These are phyloP conservation scores for Pseudocercospora vitis DNA, from an alignment of 2,329 filamentous ascomycete genomes.

Conservation along the genomic window DNA sequence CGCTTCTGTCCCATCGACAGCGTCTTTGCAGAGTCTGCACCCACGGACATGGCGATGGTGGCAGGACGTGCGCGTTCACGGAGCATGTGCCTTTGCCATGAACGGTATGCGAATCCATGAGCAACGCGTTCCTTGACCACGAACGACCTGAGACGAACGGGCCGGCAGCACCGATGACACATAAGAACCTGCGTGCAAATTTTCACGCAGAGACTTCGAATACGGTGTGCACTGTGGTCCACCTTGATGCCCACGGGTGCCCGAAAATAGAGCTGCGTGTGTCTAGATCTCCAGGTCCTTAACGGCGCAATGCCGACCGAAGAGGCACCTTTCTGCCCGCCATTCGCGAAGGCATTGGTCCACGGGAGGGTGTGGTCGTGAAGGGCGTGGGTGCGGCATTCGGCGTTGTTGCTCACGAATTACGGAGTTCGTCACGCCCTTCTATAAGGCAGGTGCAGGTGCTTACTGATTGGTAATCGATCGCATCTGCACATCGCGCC, in stretches of 20 bases:
- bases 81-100: neutral
- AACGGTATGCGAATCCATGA: slow-evolving; percentile 1
- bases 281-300: neutral
- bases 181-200: neutral
- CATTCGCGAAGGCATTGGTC: too few species aligned
- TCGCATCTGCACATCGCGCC: too few species aligned
- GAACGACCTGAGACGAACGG: neutral
- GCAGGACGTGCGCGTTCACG: neutral
- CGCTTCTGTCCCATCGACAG: neutral
- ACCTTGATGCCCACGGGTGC: neutral
- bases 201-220: neutral
- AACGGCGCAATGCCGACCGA: neutral
- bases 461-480: too few species aligned
- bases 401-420: too few species aligned
- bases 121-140: neutral
- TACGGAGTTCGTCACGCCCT: too few species aligned
- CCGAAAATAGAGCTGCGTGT: neutral
- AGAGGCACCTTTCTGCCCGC: too few species aligned
- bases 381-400: too few species aligned
- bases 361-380: too few species aligned
- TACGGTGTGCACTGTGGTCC: neutral
- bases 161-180: slow-evolving; percentile 1
- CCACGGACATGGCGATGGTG: neutral
- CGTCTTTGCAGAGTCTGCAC: neutral
- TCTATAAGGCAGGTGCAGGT: too few species aligned